Percentiles rank a stretch among this genome's conserved stretches.
Conservation (phyloP, 768 basidiomycete genomes). For the Tylopilus rubrobrunneus region DNA sequence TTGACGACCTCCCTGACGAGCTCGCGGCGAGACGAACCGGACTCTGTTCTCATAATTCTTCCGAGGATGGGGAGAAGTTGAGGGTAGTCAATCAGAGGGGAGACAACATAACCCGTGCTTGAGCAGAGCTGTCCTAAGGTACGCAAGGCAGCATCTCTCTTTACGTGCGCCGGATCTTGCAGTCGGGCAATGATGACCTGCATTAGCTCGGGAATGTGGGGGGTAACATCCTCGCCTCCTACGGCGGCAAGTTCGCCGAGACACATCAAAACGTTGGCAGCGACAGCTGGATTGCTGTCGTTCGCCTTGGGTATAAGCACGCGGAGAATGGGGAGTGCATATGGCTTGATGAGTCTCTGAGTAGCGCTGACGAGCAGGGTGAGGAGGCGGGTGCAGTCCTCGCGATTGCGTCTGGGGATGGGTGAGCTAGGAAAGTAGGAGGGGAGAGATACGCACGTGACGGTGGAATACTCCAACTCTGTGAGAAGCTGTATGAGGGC, state of each 20-base stretch:
- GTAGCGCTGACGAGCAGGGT: slow-evolving; percentile 89
- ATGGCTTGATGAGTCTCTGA: slow-evolving; percentile 91
- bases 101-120: slow-evolving; percentile 92
- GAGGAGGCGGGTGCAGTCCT: slow-evolving; percentile 89
- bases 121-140: slow-evolving; percentile 95
- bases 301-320: slow-evolving; percentile 88
- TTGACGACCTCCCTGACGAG: slow-evolving; percentile 93
- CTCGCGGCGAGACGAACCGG: slow-evolving; percentile 71
- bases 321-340: slow-evolving; percentile 90
- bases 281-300: slow-evolving; percentile 81
- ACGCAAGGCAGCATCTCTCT: slow-evolving; percentile 90
- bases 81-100: slow-evolving; percentile 87
- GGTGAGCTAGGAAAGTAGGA: not conserved
- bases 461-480: slow-evolving; percentile 93
- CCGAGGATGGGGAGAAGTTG: slow-evolving; percentile 84
- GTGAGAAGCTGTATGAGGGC: slow-evolving; percentile 94
- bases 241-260: slow-evolving; percentile 91
- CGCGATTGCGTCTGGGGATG: slow-evolving; percentile 66
- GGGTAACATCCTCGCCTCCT: slow-evolving; percentile 86
- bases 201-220: slow-evolving; percentile 85
- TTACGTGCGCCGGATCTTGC: slow-evolving; percentile 82
- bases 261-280: slow-evolving; percentile 90
- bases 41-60: slow-evolving; percentile 81
- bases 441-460: slow-evolving; percentile 52
- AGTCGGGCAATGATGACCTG: slow-evolving; percentile 83